Conservation (phyloP, 192 early-diverging fungal species). For the Rhizophagus prolifer region DNA sequence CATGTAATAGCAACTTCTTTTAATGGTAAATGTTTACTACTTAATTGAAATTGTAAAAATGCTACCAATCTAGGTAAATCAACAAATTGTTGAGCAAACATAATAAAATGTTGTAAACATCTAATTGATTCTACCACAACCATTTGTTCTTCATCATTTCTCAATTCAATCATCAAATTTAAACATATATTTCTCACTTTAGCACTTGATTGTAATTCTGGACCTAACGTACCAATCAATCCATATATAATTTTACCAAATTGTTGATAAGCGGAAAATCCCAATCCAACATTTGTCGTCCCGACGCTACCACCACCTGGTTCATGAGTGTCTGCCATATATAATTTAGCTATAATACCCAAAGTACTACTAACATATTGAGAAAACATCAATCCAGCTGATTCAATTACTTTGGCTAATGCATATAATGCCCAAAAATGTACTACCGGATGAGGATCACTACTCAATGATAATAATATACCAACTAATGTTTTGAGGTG, state of each 20-base stretch:
- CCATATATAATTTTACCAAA: constrained; percentile 89
- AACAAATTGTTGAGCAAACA: constrained; percentile 81
- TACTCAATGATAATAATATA: constrained; percentile 84
- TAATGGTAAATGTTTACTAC: constrained; percentile 54
- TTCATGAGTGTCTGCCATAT: constrained; percentile 87
- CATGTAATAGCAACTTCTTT: constrained; percentile 81
- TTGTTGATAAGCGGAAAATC: constrained; percentile 64
- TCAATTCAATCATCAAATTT: constrained; percentile 76
- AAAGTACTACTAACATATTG: constrained; percentile 87
- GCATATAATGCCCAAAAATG: constrained; percentile 91
- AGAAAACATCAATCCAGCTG: constrained; percentile 90
- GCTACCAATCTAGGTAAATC: constrained; percentile 67
- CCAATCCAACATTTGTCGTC: constrained; percentile 60
- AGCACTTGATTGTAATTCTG: constrained; percentile 77
- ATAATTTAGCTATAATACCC: constrained; percentile 82
- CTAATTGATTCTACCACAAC: constrained; percentile 82
- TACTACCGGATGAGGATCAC: constrained; percentile 91
- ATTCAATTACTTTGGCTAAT: constrained; percentile 79
- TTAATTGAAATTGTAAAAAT: constrained; percentile 73
- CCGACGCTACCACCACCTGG: constrained; percentile 62
- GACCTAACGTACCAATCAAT: constrained; percentile 86
- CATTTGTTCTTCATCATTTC: constrained; percentile 69
- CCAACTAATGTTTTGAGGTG: constrained; percentile 88
- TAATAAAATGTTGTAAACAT: constrained; percentile 84
- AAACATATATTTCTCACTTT: constrained; percentile 79